Base-by-base conservation (phyloP, 305 asterid genomes). In the Plantago lanceolata region DNA sequence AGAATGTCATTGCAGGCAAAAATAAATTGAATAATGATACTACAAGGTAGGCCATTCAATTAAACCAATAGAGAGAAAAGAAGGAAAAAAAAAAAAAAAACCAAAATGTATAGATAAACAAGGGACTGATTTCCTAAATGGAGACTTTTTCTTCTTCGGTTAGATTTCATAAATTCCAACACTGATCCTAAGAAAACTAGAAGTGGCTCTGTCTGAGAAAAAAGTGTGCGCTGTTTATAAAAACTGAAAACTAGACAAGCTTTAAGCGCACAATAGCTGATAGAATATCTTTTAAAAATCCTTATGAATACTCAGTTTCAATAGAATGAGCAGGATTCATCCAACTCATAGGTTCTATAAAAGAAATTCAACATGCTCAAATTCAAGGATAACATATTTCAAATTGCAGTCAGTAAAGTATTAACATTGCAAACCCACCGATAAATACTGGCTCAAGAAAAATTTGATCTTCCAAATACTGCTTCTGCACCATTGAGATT, bases 401-500 rank as follows among this genome's bases (percentile, higher is more conserved):
- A 57, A 63, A 64, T 52, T 33, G 48, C 66, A 63, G 24, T 28
- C 18, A 13, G 24, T 48, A 69, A 11, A 31, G 74, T 68, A 33
- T 24, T 53, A 47, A 40, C 31, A 64, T 43, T 48, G 51, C 44
- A 59, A 71, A 78, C 89, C 79, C 71, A 90, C 99, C 99, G 48
- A 82, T 78, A 61, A 76, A 72, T 66, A 81, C 52, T 50, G 97
- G 73, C 70, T 78, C 89, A 52, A 73, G 76, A 73, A 88, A 90
- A 65, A 77, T 68, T 56, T 85, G 88, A 68, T 90, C 97, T 66
- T 83, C 97, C 84, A 82, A 67, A 51, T 72, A 69, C 66, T 85
- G 87, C 61, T 80, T 88, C 84, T 75, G 80, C 64, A 94, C 84
- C 80, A 78, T 68, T 21, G 91, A 76, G 61, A 94, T 90, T 71